A percentile compares a stretch with the other conserved stretches of the same genome.
phyloP scores from a whole-genome alignment of 2,329 filamentous ascomycete genomes.

The Xenoacremonium recifei region DNA sequence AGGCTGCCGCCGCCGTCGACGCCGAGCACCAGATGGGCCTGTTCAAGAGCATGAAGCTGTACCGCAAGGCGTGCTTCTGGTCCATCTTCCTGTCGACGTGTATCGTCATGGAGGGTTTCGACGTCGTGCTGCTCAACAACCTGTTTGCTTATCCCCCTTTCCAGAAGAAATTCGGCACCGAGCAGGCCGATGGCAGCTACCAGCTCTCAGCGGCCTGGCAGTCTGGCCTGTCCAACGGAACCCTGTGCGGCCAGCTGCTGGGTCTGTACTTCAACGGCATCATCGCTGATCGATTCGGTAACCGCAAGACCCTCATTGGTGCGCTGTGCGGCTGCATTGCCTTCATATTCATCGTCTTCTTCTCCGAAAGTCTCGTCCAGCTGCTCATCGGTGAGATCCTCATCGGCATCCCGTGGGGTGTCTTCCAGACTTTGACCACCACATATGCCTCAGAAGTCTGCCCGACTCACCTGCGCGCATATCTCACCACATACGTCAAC shows the following conservation, averaged over 20 bases:
- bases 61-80: conserved; percentile 19
- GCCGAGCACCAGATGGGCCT: conserved; percentile 32
- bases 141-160: conserved; percentile 19
- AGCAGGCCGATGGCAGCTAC: conserved; percentile 11
- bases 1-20: conserved; percentile 10
- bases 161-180: conserved; percentile 15
- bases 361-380: conserved; percentile 10
- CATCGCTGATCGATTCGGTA: conserved; percentile 14
- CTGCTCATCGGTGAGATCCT: conserved; percentile 11
- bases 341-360: conserved; percentile 22
- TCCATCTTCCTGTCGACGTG: conserved; percentile 16
- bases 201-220: conserved; percentile 18
- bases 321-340: conserved; percentile 33
- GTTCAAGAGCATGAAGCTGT: conserved; percentile 11
- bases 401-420: conserved; percentile 16
- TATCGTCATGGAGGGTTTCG: conserved; percentile 22
- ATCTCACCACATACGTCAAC: conserved; percentile 34
- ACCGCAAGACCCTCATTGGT: conserved; percentile 51
- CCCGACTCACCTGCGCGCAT: conserved; percentile 1
- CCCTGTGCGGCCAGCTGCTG: conserved; percentile 14
- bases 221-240: conserved; percentile 12
- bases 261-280: conserved; percentile 17
- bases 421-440: conserved; percentile 5
- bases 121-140: conserved; percentile 16
- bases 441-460: conserved; percentile 9